Conservation (phyloP, 768 basidiomycete species). For the Rhodotorula taiwanensis region DNA sequence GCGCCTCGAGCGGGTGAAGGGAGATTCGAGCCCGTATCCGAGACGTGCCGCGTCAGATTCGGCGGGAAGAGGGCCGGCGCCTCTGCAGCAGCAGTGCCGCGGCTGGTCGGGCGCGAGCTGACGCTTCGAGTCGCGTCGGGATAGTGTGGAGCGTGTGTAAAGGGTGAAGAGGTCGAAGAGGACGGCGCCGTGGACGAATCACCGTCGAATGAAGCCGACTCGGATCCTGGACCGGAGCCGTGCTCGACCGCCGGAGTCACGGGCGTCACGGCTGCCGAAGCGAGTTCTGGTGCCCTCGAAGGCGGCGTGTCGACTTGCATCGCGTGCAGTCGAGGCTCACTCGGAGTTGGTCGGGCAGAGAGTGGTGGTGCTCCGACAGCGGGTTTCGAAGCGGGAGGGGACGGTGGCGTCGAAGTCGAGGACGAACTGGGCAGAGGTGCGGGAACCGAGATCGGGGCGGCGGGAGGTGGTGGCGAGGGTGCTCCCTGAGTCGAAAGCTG, state of each 20-base stretch:
- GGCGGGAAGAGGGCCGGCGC: neutral
- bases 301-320: too few species aligned
- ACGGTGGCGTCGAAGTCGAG: neutral
- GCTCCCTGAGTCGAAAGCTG: conserved; percentile 15
- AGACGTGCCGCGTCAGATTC: too few species aligned
- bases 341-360: too few species aligned
- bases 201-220: too few species aligned
- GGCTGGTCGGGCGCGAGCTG: too few species aligned
- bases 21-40: neutral
- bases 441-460: neutral
- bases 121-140: neutral
- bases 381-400: neutral
- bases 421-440: neutral
- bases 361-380: too few species aligned
- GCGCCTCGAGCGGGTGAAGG: neutral
- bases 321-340: too few species aligned
- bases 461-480: neutral
- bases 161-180: neutral
- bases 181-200: neutral
- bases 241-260: too few species aligned
- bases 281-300: too few species aligned
- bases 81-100: neutral
- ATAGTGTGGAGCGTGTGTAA: neutral
- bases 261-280: too few species aligned
- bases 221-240: too few species aligned